Conservation (phyloP, 1,139 yeast genomes). For the Candida pseudoviswanathii region DNA sequence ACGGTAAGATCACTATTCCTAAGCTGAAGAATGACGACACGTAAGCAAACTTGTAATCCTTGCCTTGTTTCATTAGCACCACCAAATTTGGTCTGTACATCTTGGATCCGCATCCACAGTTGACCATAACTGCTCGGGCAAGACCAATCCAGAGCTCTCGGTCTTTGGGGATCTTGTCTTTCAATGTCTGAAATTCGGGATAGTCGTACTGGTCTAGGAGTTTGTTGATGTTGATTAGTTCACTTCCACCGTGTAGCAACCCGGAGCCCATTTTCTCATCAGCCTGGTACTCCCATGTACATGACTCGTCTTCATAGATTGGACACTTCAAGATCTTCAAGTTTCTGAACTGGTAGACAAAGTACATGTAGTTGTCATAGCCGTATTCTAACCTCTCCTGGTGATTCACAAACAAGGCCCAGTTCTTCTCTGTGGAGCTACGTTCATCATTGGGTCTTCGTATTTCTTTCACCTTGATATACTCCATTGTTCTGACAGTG, state of each 20-base stretch:
- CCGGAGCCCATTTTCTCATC: slow-evolving; percentile 24
- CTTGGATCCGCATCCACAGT: slow-evolving; percentile 50
- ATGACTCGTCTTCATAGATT: slow-evolving; percentile 14
- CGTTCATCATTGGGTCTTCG: slow-evolving; percentile 18
- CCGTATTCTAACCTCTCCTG: slow-evolving; percentile 11
- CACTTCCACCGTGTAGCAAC: slow-evolving; percentile 34
- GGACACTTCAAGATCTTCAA: slow-evolving; percentile 29
- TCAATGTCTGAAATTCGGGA: slow-evolving; percentile 11
- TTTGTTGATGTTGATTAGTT: slow-evolving; percentile 21
- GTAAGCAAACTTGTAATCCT: slow-evolving; percentile 30
- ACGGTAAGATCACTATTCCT: slow-evolving; percentile 31
- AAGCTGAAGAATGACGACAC: slow-evolving; percentile 38
- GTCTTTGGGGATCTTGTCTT: slow-evolving; percentile 22
- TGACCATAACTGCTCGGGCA: slow-evolving; percentile 45
- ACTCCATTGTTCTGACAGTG: slow-evolving; percentile 18
- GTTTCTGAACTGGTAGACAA: slow-evolving; percentile 29
- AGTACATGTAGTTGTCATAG: slow-evolving; percentile 23
- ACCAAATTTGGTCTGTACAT: slow-evolving; percentile 50
- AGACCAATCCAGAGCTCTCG: slow-evolving; percentile 51
- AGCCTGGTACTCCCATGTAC: slow-evolving; percentile 11
- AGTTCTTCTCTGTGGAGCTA: slow-evolving; percentile 23
- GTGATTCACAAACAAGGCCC: slow-evolving; percentile 13
- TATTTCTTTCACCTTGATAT: slow-evolving; percentile 30
- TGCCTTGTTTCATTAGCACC: slow-evolving; percentile 39
- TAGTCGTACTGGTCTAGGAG: slow-evolving; percentile 15